A percentile compares a stretch with the other conserved stretches of the same genome.
phyloP scores from a whole-genome alignment of 208 protist genomes.

The Leishmania braziliensis region DNA sequence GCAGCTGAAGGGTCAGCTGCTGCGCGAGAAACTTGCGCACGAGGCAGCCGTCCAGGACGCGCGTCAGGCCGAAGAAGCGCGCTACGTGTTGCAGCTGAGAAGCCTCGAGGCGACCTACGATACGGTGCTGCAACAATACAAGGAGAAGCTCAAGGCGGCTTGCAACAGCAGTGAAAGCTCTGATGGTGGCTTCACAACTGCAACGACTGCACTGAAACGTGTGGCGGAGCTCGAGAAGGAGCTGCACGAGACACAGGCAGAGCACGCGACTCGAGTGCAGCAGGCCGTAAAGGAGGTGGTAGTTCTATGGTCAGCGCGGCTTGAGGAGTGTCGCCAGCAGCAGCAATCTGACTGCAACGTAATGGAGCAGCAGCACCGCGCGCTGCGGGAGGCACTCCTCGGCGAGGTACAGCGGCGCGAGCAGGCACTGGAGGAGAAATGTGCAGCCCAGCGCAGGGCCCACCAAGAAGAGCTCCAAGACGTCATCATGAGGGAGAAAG shows the following conservation, averaged over 20 bases:
- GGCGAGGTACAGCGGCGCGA: conserved; percentile 28
- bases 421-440: conserved; percentile 26
- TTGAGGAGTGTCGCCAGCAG: conserved; percentile 14
- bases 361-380: conserved; percentile 29
- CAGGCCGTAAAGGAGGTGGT: conserved; percentile 14
- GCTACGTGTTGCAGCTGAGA: conserved; percentile 9
- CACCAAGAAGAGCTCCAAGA: conserved; percentile 33
- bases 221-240: conserved; percentile 28
- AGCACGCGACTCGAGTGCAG: conserved; percentile 11
- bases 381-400: conserved; percentile 21
- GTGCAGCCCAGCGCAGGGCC: conserved; percentile 22
- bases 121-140: conserved; percentile 13
- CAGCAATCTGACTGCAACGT: conserved; percentile 10
- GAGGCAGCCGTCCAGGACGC: conserved; percentile 15
- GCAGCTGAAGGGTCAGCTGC: conserved; percentile 10
- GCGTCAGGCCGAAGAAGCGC: not conserved
- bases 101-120: conserved; percentile 17
- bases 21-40: conserved; percentile 6
- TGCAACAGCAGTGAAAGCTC: not conserved
- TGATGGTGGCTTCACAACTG: not conserved
- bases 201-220: conserved; percentile 16
- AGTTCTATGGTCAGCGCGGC: conserved; percentile 11
- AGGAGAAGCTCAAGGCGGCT: conserved; percentile 3
- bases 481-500: conserved; percentile 16
- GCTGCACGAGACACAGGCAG: conserved; percentile 18